Evolutionary conservation across 177 flowering plant genomes (phyloP).

Genomic region (Vitis hybrid): DNA sequence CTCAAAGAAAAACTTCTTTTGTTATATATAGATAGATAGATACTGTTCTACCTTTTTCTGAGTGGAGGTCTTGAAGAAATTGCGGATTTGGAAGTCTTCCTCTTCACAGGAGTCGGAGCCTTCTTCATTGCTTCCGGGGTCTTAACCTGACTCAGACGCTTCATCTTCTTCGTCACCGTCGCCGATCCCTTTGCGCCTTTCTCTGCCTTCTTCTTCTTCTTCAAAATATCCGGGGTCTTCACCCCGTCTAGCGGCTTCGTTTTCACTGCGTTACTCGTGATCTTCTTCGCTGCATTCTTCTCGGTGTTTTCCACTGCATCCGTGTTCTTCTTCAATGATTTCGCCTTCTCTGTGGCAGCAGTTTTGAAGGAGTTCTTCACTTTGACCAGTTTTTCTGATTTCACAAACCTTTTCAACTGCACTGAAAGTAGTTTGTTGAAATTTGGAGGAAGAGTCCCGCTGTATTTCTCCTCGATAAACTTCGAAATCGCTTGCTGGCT

Average conservation of each 20-base stretch:
- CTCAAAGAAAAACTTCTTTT: too few species aligned
- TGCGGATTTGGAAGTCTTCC: neutral
- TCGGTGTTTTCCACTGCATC: neutral
- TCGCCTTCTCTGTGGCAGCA: conserved; percentile 24
- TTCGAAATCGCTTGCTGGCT: conserved; percentile 57
- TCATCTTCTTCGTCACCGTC: conserved; percentile 15
- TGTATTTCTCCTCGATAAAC: conserved; percentile 46
- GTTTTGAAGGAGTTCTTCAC: conserved; percentile 56
- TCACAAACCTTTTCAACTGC: conserved; percentile 42
- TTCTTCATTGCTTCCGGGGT: conserved; percentile 29
- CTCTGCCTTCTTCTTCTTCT: conserved; percentile 5
- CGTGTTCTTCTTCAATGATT: neutral
- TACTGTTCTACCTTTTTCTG: neutral
- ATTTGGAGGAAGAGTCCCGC: conserved; percentile 34
- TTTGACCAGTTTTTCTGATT: conserved; percentile 42
- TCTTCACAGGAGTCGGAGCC: conserved; percentile 20
- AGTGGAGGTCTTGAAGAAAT: neutral
- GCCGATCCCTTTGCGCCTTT: neutral
- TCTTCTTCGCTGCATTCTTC: conserved; percentile 10
- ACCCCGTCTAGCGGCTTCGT: conserved; percentile 24
- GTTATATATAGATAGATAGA: too few species aligned
- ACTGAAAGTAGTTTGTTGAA: conserved; percentile 46
- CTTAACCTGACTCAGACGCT: conserved; percentile 29
- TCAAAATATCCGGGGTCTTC: conserved; percentile 18
- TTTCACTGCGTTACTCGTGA: conserved; percentile 12